Conservation (phyloP, 805 yeast species). For the Candida fluviatilis region DNA sequence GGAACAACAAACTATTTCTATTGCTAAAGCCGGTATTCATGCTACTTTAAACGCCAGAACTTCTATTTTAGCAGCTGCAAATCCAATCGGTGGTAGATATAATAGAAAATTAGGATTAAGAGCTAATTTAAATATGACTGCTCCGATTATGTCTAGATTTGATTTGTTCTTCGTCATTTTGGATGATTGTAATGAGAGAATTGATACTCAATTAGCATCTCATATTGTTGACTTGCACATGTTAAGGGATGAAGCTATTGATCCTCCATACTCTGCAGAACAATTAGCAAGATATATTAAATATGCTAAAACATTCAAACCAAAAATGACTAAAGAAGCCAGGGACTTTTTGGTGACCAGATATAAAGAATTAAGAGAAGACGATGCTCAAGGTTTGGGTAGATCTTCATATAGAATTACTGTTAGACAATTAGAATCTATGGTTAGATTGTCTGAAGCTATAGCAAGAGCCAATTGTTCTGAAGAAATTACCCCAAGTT, state of each 20-base stretch:
- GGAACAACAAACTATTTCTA: constrained; percentile 98
- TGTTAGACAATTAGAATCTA: constrained; percentile 91
- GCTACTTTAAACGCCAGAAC: constrained; percentile 96
- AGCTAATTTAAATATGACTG: constrained; percentile 90
- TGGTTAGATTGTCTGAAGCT: constrained; percentile 92
- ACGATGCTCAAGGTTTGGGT: constrained; percentile 86
- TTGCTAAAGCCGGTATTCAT: constrained; percentile 97
- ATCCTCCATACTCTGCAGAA: constrained; percentile 85
- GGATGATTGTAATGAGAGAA: constrained; percentile 89
- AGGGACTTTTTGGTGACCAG: constrained; percentile 69
- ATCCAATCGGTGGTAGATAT: constrained; percentile 96
- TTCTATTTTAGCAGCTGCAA: constrained; percentile 94
- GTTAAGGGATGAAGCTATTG: constrained; percentile 83
- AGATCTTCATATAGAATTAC: constrained; percentile 90
- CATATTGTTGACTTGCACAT: constrained; percentile 93
- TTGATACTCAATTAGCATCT: constrained; percentile 84
- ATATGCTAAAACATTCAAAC: constrained; percentile 91
- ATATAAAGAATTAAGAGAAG: constrained; percentile 81
- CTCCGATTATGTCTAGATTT: constrained; percentile 98
- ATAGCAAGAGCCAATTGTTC: constrained; percentile 96
- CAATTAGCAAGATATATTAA: constrained; percentile 84
- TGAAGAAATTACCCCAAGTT: constrained; percentile 74
- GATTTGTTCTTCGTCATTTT: constrained; percentile 91
- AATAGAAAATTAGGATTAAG: constrained; percentile 81
- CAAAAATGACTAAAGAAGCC: constrained; percentile 78